Evolutionary conservation across 2,329 filamentous ascomycete genomes (phyloP).

Genomic region (Ophiostoma himal-ulmi): DNA sequence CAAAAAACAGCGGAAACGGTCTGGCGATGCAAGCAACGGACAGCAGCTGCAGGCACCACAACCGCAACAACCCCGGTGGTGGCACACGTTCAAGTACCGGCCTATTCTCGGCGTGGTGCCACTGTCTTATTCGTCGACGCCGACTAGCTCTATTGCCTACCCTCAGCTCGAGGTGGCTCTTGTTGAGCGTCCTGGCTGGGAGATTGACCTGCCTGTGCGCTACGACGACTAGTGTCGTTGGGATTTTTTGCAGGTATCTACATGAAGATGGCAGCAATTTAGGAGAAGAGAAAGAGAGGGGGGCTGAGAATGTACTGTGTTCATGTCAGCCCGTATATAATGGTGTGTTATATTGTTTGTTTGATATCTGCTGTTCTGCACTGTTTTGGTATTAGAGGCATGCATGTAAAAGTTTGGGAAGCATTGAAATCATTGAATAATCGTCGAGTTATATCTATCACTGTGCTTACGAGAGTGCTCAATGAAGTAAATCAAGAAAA

Average conservation of each 20-base stretch:
- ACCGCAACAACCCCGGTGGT: slow-evolving; percentile 43
- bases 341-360: neutral
- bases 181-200: slow-evolving; percentile 80
- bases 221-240: slow-evolving; percentile 38
- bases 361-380: neutral
- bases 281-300: neutral
- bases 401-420: slow-evolving; percentile 10
- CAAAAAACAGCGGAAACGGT: slow-evolving; percentile 5
- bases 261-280: too few species aligned
- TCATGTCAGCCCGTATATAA: neutral
- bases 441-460: neutral
- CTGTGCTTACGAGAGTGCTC: neutral
- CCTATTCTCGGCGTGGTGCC: slow-evolving; percentile 73
- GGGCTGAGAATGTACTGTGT: neutral
- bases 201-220: slow-evolving; percentile 68
- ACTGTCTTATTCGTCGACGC: slow-evolving; percentile 29
- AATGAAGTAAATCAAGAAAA: neutral
- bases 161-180: slow-evolving; percentile 69
- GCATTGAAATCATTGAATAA: neutral
- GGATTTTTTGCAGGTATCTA: too few species aligned
- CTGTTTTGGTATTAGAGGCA: slow-evolving; percentile 7
- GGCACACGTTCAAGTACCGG: slow-evolving; percentile 88
- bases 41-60: slow-evolving; percentile 13
- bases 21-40: slow-evolving; percentile 2
- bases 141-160: slow-evolving; percentile 5